Base-by-base conservation (phyloP, 2,329 filamentous ascomycete species). In the Sporothrix brunneoviolacea region DNA sequence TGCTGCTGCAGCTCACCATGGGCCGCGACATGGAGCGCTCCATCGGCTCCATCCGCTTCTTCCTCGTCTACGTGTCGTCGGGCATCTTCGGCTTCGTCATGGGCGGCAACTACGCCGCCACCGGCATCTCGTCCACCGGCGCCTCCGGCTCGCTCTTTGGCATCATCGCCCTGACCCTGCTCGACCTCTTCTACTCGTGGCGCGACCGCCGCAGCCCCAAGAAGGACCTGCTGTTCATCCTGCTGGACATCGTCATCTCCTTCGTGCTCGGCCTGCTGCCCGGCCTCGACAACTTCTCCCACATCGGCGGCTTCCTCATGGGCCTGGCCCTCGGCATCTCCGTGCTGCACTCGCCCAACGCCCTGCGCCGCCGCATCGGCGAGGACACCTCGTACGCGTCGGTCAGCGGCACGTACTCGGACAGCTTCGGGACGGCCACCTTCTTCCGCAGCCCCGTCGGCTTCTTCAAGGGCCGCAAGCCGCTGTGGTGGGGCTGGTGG, bases 401-500 rank as follows among this genome's bases (percentile, higher is more conserved):
- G 3, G 85, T 91, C 55, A 75, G 74, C 24, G 71, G 74, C 15
- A 70, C 70, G 16, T 71, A 70, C 24, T 62, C 58, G 49, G 66
- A 64, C 7, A 66, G 64, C 5, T 69, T 68, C 32, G 73, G 73
- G 19, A 71, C 74, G 16, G 72, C 74, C 22, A 65, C 71, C 0
- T 82, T 86, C 58, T 63, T 80, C 50, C 80, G 82, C 60, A 80
- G 78, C 52, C 80, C 85, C 0, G 64, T 83, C 4, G 83, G 81
- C 6, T 96, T 96, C 69, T 97, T 97, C 72, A 91, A 91, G 65
- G 89, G 88, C 18, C 80, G 93, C 16, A 95, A 95, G 65, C 86
- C 87, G 19, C 75, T 95, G 8, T 98, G 93, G 93, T 98, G 93
- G 93, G 86, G 73, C 6, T 98, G 93, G 93, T 97, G 91, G 91